Base-by-base conservation (phyloP, 2,329 filamentous ascomycete genomes). In the Aspergillus ochraceoroseus region DNA sequence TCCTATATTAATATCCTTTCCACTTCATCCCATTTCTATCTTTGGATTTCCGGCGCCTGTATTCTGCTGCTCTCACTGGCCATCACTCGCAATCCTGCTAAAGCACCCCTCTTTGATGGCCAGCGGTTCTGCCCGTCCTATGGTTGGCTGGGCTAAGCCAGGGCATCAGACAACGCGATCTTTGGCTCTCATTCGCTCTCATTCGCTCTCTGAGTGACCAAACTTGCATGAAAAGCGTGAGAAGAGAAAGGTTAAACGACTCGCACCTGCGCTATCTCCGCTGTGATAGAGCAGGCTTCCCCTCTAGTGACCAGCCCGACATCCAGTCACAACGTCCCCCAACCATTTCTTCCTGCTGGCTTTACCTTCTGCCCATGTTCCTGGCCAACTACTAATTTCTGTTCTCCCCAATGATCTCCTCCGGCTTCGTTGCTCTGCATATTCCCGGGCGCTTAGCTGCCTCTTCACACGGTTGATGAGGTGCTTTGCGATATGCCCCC, bases 221-320 rank as follows among this genome's bases (percentile, higher is more conserved):
- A 33, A 41, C 46, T 18, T 54, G 51, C 51, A 51, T 52, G n/a
- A 13, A 22, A 34, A 28, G 38, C 29, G 36, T 28, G 33, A 34
- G 30, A 15, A 40, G n/a, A 22, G 35, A 34, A 37, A 43, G 33
- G 25, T 39, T 38, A 39, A 35, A 39, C 18, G n/a, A 25, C 34
- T 36, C 36, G n/a, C 36, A 17, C 29, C 29, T 17, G 26, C 20
- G 31, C 25, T 15, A 22, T 45, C 52, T 51, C 58, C 58, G 55
- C 57, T 59, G 59, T 62, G 59, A 62, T 54, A 57, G 58, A 52
- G 51, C 55, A 50, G 56, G 27, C 37, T 30, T 33, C 38, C 46
- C 44, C 44, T 47, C 37, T 47, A 49, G 50, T 46, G 44, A 52
- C 49, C 43, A 43, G 38, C 39, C 33, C 14, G 28, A 35, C 42